Percentiles rank a stretch among this genome's conserved stretches.
phyloP scores from a whole-genome alignment of 176 grass and related monocot species.

The Otatea glauca region DNA sequence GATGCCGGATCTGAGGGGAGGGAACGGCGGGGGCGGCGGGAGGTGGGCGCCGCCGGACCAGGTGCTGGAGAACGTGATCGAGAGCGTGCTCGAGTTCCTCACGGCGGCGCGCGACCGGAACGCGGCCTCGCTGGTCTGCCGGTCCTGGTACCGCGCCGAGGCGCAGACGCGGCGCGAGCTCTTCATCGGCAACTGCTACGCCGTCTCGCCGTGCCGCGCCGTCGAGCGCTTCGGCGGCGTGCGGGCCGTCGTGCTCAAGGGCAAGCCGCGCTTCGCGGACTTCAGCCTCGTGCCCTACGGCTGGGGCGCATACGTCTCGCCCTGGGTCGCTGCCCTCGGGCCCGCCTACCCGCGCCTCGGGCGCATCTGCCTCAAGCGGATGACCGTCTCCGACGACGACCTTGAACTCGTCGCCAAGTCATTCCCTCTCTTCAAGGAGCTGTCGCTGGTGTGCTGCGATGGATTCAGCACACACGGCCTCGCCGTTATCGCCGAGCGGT shows the following conservation, averaged over 20 bases:
- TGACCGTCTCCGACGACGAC: slow-evolving; percentile 78
- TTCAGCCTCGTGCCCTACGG: slow-evolving; percentile 75
- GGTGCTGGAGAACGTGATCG: slow-evolving; percentile 90
- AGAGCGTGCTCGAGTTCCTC: slow-evolving; percentile 87
- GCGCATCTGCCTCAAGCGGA: slow-evolving; percentile 91
- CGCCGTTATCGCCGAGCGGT: slow-evolving; percentile 67
- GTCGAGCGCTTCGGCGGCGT: slow-evolving; percentile 70
- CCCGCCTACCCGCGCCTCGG: slow-evolving; percentile 69
- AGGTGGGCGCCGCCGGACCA: slow-evolving; percentile 76
- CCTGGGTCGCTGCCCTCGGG: slow-evolving; percentile 64
- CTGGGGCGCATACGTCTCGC: slow-evolving; percentile 74
- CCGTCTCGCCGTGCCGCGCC: slow-evolving; percentile 69
- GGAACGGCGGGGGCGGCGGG: slow-evolving; percentile 29
- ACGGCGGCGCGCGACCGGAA: slow-evolving; percentile 72
- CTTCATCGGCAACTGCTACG: slow-evolving; percentile 98
- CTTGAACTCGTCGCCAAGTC: slow-evolving; percentile 61
- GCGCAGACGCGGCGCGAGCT: slow-evolving; percentile 82
- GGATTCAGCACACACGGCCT: slow-evolving; percentile 91
- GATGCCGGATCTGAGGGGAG: slow-evolving; percentile 67
- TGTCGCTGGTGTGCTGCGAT: slow-evolving; percentile 87
- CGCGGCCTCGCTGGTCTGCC: slow-evolving; percentile 85
- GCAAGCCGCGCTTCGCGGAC: slow-evolving; percentile 90
- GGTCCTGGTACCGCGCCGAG: slow-evolving; percentile 86
- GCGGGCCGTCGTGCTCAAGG: slow-evolving; percentile 82
- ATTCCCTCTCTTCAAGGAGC: slow-evolving; percentile 72